Percentiles rank a stretch among this genome's conserved stretches.
These are phyloP conservation scores for Beauveria brongniartii DNA, from an alignment of 2,329 filamentous ascomycete species.

Conservation along the genomic window DNA sequence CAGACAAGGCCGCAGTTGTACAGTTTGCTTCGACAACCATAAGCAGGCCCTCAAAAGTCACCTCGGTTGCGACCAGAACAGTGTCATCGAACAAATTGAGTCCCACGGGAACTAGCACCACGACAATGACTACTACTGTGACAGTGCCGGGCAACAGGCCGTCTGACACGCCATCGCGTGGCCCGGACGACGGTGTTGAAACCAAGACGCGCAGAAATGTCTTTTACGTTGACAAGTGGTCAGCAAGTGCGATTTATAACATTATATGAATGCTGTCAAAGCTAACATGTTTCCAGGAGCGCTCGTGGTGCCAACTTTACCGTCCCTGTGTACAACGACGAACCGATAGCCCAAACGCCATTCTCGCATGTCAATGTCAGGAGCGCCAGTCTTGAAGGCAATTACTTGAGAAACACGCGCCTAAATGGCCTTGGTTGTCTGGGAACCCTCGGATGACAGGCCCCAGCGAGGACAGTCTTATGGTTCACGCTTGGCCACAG, in stretches of 20 bases:
- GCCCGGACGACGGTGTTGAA: not conserved
- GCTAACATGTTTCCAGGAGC: constrained; percentile 24
- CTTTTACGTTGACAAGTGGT: constrained; percentile 50
- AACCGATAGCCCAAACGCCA: no score
- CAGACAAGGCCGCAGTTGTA: not conserved
- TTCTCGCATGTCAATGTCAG: no score
- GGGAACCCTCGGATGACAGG: no score
- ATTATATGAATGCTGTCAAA: no score
- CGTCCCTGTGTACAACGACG: constrained; percentile 20
- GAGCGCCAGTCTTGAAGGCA: no score
- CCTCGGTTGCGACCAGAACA: not conserved
- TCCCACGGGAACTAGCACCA: constrained; percentile 1
- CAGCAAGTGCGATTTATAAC: constrained; percentile 12
- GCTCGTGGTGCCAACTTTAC: constrained; percentile 69
- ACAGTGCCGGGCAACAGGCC: not conserved
- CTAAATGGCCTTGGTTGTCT: no score
- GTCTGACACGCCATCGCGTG: not conserved
- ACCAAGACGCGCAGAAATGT: constrained; percentile 27
- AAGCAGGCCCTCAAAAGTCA: not conserved
- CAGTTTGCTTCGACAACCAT: not conserved
- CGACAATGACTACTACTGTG: not conserved
- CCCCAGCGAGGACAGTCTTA: no score
- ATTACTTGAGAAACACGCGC: no score
- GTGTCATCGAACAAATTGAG: constrained; percentile 3
- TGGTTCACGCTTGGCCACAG: no score